Evolutionary conservation across 164 flowering plant genomes (phyloP).

Genomic region (Magnolia sinica): DNA sequence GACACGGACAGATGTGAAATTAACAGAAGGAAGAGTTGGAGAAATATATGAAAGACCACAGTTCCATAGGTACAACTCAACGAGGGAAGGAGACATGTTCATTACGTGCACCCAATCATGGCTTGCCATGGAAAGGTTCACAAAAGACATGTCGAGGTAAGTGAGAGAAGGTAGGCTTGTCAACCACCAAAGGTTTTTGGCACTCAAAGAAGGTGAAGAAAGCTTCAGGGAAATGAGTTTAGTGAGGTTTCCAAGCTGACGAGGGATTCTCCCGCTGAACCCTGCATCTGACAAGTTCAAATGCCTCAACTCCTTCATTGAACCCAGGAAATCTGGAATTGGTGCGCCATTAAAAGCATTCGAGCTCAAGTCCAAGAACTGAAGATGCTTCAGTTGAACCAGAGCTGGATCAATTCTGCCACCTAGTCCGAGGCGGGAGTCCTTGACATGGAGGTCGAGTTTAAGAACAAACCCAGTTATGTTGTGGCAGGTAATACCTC

Average conservation of each 20-base stretch:
- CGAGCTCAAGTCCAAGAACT: too few species aligned
- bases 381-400: too few species aligned
- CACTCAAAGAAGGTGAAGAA: not conserved
- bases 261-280: constrained; percentile 5
- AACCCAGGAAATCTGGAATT: too few species aligned
- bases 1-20: not conserved
- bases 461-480: too few species aligned
- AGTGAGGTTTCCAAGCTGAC: constrained; percentile 10
- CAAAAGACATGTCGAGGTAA: not conserved
- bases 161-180: not conserved
- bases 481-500: too few species aligned
- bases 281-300: too few species aligned
- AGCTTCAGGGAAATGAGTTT: not conserved
- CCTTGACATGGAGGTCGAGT: too few species aligned
- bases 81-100: not conserved
- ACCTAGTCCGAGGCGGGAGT: too few species aligned
- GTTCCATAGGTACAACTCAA: not conserved
- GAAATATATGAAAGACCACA: not conserved
- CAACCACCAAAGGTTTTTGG: not conserved
- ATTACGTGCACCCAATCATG: constrained; percentile 6
- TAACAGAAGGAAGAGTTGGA: not conserved
- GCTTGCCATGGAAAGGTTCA: not conserved
- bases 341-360: too few species aligned
- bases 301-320: too few species aligned
- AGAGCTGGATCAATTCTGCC: too few species aligned